Base-by-base conservation (phyloP, 352 stramenopile species). In the Globisporangium nodosum region DNA sequence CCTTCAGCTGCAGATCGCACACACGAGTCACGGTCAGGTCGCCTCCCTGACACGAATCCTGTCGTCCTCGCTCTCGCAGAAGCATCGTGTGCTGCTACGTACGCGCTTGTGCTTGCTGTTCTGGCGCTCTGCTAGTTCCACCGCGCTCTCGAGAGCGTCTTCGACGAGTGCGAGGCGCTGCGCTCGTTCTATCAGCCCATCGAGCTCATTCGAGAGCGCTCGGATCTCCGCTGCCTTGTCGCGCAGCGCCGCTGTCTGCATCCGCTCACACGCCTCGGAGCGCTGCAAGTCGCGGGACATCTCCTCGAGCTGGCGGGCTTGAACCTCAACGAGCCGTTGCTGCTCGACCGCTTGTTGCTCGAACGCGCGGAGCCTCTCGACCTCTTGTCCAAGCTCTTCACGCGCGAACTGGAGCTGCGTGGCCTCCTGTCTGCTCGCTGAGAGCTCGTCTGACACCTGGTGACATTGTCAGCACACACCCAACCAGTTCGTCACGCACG, bases 71-170 rank as follows among this genome's bases (percentile, higher is more conserved):
- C 33, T 37, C 33, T 11, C 33, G 33, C 5, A 37, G 6, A 37
- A 40, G 37, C 2, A 42, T 15, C 16, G n/a, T 27, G 18, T 7
- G 20, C 15, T 18, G 11, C 60, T 37, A 33, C 66, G 1, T 55
- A 81, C 71, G 58, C 77, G 56, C 15, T 72, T 52, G 31, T 57
- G 70, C 56, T 65, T 64, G 39, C 66, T 43, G 30, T 80, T 78
- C 56, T 80, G 69, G 31, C 73, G 66, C 46, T 80, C 71, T 8
- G 56, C 59, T 18, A 77, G 58, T 9, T 40, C 61, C 11, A 67
- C 66, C 16, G 69, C 69, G 13, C 37, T 56, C 49, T 73, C 63
- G 6, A 77, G 52, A 2, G 61, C 61, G 13, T 40, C 8, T 31
- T 77, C 64, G 12, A 74, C 46, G 1, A 68, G 60, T 1, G 61